phyloP scores from a whole-genome alignment of 805 yeast genomes.

The Hanseniaspora meyeri region DNA sequence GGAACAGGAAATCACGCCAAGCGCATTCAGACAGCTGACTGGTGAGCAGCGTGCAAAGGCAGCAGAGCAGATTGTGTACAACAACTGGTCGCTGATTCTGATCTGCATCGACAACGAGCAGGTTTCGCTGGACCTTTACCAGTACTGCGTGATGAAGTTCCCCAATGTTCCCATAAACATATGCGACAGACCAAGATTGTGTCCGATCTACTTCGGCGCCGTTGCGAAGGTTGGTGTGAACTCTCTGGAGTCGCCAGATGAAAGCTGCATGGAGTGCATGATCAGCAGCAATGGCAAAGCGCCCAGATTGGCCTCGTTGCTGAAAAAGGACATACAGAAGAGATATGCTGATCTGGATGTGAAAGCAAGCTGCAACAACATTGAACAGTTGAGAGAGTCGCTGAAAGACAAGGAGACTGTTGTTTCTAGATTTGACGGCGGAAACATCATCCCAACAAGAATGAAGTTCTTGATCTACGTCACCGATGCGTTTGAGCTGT shows the following conservation, averaged over 20 bases:
- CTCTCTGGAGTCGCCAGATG: constrained; percentile 17
- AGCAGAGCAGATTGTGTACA: constrained; percentile 4
- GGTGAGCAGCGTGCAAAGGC: background rate
- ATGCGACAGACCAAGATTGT: constrained; percentile 27
- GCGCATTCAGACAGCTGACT: background rate
- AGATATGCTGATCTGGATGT: constrained; percentile 18
- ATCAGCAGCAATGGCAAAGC: constrained; percentile 26
- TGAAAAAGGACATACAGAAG: constrained; percentile 22
- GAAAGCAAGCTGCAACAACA: constrained; percentile 19
- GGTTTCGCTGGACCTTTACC: constrained; percentile 20
- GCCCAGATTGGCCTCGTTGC: constrained; percentile 25
- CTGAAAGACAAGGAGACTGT: constrained; percentile 16
- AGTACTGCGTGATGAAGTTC: constrained; percentile 18
- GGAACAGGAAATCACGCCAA: background rate
- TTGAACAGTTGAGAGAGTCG: constrained; percentile 20
- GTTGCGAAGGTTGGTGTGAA: constrained; percentile 20
- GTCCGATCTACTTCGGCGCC: constrained; percentile 29
- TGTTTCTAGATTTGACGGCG: constrained; percentile 14
- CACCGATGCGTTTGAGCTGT: constrained; percentile 24
- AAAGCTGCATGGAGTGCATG: constrained; percentile 15
- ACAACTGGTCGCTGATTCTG: constrained; percentile 23
- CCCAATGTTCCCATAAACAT: constrained; percentile 25
- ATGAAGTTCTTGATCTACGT: constrained; percentile 26
- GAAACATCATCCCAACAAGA: constrained; percentile 19
- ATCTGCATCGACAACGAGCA: constrained; percentile 24